Evolutionary conservation across 306 rosid species (phyloP), one percentile per base, ranked within the genome.

Genomic region (Senna tora): DNA sequence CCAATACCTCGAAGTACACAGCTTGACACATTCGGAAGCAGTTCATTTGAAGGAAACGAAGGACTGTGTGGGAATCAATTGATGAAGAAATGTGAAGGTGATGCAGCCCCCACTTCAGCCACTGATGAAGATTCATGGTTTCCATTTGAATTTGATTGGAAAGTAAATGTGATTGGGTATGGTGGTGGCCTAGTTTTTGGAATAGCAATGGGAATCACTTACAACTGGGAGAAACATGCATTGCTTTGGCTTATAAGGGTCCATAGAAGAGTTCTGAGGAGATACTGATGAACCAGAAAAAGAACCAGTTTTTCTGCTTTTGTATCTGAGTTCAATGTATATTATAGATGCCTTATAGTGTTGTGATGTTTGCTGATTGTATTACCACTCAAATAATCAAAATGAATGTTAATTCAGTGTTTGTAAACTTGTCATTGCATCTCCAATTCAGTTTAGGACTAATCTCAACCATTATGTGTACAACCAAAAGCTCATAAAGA

Each of bases 41-140:
- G 16, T 45, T 80, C 73, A 16, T 80, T 62, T 53, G 62, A 43
- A 17, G 80, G 73, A 8, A 80, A 80, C 17, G 12, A 34, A 69
- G 77, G 79, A 11, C 8, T 80, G 15, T 80, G 80, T 75, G 77
- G 80, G 7, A 15, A 45, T 17, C 73, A 20, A 1, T 38, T 80
- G 52, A 2, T 10, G 1, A 74, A 62, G 16, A 74, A 46, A n/a
- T 75, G 77, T 54, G 25, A 5, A 58, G 46, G 42, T 41, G 5
- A 41, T 16, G 12, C 0, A n/a, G 1, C 15, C 34, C 32, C 57
- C 13, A 21, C 57, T 17, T 51, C 58, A 20, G 0, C 28, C 25
- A 28, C 5, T 22, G 68, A 53, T 14, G 73, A 79, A 13, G 75
- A 79, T 2, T 56, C 65, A 0, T 57, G 30, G 21, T 58, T 28